These are phyloP conservation scores for Pseudogymnoascus sp. DNA, from an alignment of 2,329 filamentous ascomycete genomes.

Conservation along the genomic window DNA sequence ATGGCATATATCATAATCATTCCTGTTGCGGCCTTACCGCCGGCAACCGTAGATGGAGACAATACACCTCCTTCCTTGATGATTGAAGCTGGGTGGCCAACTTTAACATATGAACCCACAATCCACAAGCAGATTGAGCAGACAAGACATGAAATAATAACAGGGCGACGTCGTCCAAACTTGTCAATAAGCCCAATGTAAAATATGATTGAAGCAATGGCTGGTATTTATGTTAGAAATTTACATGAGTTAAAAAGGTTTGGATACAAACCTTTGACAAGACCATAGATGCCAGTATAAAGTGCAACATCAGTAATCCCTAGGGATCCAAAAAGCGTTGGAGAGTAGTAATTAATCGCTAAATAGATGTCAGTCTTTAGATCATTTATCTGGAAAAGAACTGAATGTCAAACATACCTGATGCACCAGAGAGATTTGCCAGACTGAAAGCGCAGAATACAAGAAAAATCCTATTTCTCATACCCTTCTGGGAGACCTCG, in stretches of 20 bases:
- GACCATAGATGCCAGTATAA: conserved; percentile 45
- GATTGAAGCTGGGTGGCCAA: conserved; percentile 40
- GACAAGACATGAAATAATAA: conserved; percentile 41
- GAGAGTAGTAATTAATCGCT: conserved; percentile 39
- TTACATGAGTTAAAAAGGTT: background rate
- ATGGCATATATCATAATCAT: conserved; percentile 45
- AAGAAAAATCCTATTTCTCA: conserved; percentile 34
- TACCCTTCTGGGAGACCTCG: conserved; percentile 24
- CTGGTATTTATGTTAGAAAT: conserved; percentile 13
- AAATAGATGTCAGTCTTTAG: background rate
- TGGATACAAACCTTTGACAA: conserved; percentile 29
- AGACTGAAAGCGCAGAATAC: conserved; percentile 32
- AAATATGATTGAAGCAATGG: conserved; percentile 36
- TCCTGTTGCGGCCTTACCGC: conserved; percentile 46
- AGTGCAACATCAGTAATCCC: conserved; percentile 39
- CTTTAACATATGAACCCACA: conserved; percentile 47
- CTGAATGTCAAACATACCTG: conserved; percentile 12
- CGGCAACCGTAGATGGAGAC: conserved; percentile 36
- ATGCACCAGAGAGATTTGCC: conserved; percentile 36
- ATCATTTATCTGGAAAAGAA: background rate
- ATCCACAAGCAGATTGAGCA: conserved; percentile 44
- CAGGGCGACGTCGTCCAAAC: conserved; percentile 34
- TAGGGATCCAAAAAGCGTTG: conserved; percentile 36
- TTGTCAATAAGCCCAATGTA: conserved; percentile 35
- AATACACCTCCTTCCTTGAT: conserved; percentile 24